Evolutionary conservation across 1,284 basidiomycete genomes (phyloP), one percentile per base, ranked within the genome.

Genomic region (Ustilago cynodontis): DNA sequence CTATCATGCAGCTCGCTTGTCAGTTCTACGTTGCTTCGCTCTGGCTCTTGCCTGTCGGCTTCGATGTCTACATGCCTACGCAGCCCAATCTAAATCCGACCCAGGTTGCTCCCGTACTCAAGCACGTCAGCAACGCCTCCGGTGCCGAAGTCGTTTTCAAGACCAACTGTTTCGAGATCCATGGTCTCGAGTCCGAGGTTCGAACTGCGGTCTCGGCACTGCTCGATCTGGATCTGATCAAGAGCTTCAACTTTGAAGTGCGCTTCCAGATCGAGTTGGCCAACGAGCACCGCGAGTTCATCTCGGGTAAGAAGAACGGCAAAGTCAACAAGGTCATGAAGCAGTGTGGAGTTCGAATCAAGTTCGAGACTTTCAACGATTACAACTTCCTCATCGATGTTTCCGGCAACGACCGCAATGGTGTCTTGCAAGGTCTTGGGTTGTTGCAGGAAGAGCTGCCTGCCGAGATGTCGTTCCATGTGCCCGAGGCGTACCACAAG

Each of bases 381-480:
- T 93, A 97, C 88, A 99, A 99, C 87, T 99, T 99, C 88, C 90
- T 98, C 81, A 98, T 99, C 86, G 95, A 98, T 86, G 92, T 88
- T 13, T 85, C 86, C 11, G 86, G 87, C 22, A 82, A 79, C 43
- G 83, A 92, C 59, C 70, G 74, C 29, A 75, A 71, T 35, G 92
- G 92, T 29, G 93, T 95, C 26, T 87, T 99, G 24, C 92, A 94
- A 83, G 95, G 97, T 22, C 89, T 98, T 50, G 91, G 91, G 6
- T 89, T 98, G 72, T 88, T 99, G 29, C 94, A 98, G 87, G 96
- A 98, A 86, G 96, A 99, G 87, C 88, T 99, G 20, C 96, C 96
- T 1, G 95, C 97, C n/a, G 96, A 99, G 87, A 93, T 98, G 59
- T 98, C 95, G 26, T 99, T 99, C 90, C 95, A 98, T 87, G 95